These are phyloP conservation scores for Claviceps humidiphila DNA, from an alignment of 2,329 filamentous ascomycete species.

Conservation along the genomic window DNA sequence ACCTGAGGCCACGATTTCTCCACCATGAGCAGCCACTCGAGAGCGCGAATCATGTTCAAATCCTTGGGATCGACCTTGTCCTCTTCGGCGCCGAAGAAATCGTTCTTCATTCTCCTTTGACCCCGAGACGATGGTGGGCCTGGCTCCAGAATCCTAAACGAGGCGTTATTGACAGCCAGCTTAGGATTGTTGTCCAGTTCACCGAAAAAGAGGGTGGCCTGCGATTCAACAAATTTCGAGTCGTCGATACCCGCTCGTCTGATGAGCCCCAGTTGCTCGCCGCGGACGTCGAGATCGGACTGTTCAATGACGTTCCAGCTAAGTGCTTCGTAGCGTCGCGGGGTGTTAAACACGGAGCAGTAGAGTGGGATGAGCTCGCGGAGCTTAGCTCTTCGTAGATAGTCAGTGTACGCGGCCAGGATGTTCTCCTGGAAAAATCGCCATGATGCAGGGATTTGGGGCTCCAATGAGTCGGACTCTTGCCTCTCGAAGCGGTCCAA, in stretches of 20 bases:
- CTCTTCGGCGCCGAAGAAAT: conserved; percentile 55
- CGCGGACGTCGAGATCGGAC: conserved; percentile 48
- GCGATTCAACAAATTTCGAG: conserved; percentile 57
- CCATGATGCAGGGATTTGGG: conserved; percentile 10
- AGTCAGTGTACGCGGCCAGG: conserved; percentile 69
- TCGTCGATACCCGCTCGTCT: conserved; percentile 60
- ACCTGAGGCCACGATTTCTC: conserved; percentile 59
- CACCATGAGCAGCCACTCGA: conserved; percentile 76
- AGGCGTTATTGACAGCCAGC: conserved; percentile 26
- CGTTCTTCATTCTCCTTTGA: conserved; percentile 51
- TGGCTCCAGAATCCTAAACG: conserved; percentile 38
- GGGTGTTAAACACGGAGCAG: conserved; percentile 59
- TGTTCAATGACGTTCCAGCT: conserved; percentile 67
- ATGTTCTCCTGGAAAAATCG: conserved; percentile 55
- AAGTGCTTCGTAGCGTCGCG: conserved; percentile 56
- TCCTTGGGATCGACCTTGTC: conserved; percentile 46
- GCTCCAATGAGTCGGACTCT: conserved; percentile 7
- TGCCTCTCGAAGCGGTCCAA: conserved; percentile 42
- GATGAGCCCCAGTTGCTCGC: conserved; percentile 61
- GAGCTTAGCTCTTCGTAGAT: conserved; percentile 58
- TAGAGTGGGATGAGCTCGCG: conserved; percentile 78
- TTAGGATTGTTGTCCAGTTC: conserved; percentile 25
- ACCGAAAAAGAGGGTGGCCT: conserved; percentile 41
- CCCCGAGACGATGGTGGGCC: conserved; percentile 27
- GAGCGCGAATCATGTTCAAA: conserved; percentile 57